Base-by-base conservation (phyloP, 768 basidiomycete genomes). In the Pholiota microspora region DNA sequence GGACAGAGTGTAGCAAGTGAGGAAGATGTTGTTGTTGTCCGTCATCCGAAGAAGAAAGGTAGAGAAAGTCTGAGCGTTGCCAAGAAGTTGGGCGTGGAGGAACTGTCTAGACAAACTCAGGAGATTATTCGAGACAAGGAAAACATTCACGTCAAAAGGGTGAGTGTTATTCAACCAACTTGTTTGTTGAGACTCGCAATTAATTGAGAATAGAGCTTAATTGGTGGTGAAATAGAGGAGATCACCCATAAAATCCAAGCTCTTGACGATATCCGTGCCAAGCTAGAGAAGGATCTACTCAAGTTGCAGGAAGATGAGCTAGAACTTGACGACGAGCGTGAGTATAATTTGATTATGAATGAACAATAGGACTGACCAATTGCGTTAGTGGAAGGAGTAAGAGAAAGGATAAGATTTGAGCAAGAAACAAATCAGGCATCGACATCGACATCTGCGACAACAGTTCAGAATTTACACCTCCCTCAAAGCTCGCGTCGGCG, bases 271-370 rank as follows among this genome's bases (percentile, higher is more conserved):
- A 91, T 98, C 53, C 78, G 94, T 51, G 77, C 81, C 7, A 88
- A 87, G 59, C 75, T 98, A 23, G 91, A 94, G 64, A 78, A 85
- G 38, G 88, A 92, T 64, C 75, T 99, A 6, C 72, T 98, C 28
- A 89, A 83, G 66, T 68, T 98, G 44, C 91, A 95, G 54, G 96
- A 99, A 67, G 96, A 98, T 61, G 95, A 97, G 58, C 75, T 99
- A 21, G 96, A 98, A 65, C 74, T 99, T n/a, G 93, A 97, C 63
- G 96, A 97, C 56, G 96, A 99, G 73, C 70, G 94, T 95, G 64
- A 63, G 92, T 78, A 49, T 4, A 8, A 25, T 42, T 57, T 48
- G 28, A 34, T 7, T 21, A 47, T 7, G 25, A 21, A 35, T 36
- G 44, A 51, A 23, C 34, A 49, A 45, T 56, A 51, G 49, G 53